Evolutionary conservation across 2,329 filamentous ascomycete genomes (phyloP).

Genomic region (Colletotrichum higginsianum): DNA sequence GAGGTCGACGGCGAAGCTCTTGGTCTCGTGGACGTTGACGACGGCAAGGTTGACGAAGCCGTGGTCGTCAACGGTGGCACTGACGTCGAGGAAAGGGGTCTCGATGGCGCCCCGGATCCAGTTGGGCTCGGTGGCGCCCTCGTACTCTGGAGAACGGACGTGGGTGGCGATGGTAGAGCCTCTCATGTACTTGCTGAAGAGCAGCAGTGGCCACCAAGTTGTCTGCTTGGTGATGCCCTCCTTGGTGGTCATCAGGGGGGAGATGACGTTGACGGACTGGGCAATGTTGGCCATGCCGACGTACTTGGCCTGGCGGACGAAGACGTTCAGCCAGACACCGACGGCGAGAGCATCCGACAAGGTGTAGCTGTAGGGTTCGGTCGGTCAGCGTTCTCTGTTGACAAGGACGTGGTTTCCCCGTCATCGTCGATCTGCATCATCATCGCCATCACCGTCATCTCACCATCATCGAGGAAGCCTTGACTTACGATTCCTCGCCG

Average conservation of each 20-base stretch:
- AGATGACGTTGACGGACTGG: conserved; percentile 84
- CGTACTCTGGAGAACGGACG: conserved; percentile 74
- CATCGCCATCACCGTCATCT: no score
- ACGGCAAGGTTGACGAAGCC: conserved; percentile 78
- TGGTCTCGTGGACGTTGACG: conserved; percentile 78
- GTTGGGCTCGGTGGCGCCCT: conserved; percentile 74
- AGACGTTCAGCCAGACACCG: conserved; percentile 81
- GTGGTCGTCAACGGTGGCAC: conserved; percentile 69
- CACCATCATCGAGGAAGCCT: background rate
- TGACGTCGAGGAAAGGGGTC: conserved; percentile 80
- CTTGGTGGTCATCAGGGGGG: conserved; percentile 79
- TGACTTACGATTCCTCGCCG: conserved; percentile 72
- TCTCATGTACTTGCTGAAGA: conserved; percentile 78
- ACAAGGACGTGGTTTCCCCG: background rate
- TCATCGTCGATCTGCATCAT: no score
- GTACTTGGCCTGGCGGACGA: conserved; percentile 78
- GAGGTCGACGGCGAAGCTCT: conserved; percentile 72
- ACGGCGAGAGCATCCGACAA: conserved; percentile 84
- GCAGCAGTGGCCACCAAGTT: conserved; percentile 81
- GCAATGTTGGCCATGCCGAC: conserved; percentile 86
- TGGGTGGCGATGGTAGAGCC: conserved; percentile 78
- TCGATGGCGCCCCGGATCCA: conserved; percentile 78
- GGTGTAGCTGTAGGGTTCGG: conserved; percentile 65
- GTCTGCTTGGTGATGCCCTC: conserved; percentile 78
- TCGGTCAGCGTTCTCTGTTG: background rate